phyloP scores from a whole-genome alignment of 2,329 filamentous ascomycete genomes.

The Cladosporium sp. region DNA sequence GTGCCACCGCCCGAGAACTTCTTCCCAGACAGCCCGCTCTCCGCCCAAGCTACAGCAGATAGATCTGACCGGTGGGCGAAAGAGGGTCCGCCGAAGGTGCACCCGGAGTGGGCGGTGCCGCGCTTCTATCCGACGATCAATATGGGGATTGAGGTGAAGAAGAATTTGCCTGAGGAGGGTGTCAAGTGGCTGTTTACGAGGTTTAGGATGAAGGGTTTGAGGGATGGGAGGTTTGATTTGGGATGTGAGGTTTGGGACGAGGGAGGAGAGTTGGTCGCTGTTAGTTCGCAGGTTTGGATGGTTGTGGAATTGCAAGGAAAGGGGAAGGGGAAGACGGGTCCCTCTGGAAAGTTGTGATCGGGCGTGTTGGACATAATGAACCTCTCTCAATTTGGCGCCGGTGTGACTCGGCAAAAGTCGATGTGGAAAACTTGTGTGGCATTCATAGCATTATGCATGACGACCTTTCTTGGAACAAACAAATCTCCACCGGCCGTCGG shows the following conservation, averaged over 20 bases:
- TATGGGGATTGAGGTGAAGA: conserved; percentile 20
- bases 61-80: neutral
- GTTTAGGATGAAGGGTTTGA: conserved; percentile 17
- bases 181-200: conserved; percentile 20
- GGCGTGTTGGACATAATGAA: no score
- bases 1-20: conserved; percentile 17
- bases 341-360: conserved; percentile 1
- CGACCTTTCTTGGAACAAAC: no score
- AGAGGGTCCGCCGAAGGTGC: conserved; percentile 5
- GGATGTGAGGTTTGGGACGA: conserved; percentile 20
- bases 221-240: conserved; percentile 21
- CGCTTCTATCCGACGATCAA: conserved; percentile 18
- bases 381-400: neutral
- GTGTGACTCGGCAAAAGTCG: no score
- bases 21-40: conserved; percentile 14
- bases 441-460: neutral
- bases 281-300: conserved; percentile 17
- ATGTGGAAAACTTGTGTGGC: neutral
- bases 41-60: conserved; percentile 4
- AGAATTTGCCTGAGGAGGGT: conserved; percentile 17
- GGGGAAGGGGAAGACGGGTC: neutral
- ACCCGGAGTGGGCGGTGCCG: conserved; percentile 15
- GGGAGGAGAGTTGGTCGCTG: conserved; percentile 15
- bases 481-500: neutral
- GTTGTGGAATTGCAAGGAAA: conserved; percentile 16